phyloP scores from a whole-genome alignment of 352 stramenopile genomes.

The Globisporangium viniferum region DNA sequence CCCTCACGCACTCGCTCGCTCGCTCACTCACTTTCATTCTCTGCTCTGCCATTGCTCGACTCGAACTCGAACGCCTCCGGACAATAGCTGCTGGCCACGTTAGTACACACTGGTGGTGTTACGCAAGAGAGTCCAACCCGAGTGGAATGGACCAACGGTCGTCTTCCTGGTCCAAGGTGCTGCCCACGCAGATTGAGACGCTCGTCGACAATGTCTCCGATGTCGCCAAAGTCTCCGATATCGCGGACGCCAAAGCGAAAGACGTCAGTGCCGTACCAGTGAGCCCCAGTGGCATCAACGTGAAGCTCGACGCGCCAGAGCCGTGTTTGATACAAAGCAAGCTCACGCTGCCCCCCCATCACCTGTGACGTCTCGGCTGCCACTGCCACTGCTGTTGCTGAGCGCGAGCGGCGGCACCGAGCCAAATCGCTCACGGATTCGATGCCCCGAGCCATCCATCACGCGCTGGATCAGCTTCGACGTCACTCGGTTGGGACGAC shows the following conservation, averaged over 20 bases:
- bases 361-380: background rate
- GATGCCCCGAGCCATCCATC: background rate
- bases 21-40: background rate
- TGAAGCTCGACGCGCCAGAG: background rate
- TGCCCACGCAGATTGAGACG: background rate
- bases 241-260: background rate
- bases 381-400: background rate
- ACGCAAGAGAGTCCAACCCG: background rate
- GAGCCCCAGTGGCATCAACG: background rate
- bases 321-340: background rate
- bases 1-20: background rate
- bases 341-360: background rate
- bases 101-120: background rate
- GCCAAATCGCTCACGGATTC: background rate
- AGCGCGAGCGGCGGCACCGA: background rate
- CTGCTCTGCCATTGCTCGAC: background rate
- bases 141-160: background rate
- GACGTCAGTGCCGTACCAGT: background rate
- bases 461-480: background rate
- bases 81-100: background rate
- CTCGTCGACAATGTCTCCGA: background rate
- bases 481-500: slow-evolving; percentile 11
- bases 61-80: background rate
- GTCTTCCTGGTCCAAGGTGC: slow-evolving; percentile 1
- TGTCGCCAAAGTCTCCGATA: background rate